These are phyloP conservation scores for Alternaria panax DNA, from an alignment of 2,329 filamentous ascomycete genomes.

Conservation along the genomic window DNA sequence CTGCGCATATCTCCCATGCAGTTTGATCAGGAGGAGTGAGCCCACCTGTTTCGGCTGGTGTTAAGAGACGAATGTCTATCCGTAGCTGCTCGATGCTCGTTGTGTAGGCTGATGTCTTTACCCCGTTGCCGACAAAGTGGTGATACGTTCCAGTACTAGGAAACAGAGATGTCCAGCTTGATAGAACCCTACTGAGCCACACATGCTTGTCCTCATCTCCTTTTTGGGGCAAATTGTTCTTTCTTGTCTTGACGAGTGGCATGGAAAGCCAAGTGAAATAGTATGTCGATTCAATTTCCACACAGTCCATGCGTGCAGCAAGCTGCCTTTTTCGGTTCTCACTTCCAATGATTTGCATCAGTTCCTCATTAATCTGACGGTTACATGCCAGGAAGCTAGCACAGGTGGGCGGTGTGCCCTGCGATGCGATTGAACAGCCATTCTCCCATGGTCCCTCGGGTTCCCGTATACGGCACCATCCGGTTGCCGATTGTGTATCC, in stretches of 20 bases:
- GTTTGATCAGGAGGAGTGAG: conserved; percentile 32
- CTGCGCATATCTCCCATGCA: conserved; percentile 47
- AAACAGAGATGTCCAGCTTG: conserved; percentile 28
- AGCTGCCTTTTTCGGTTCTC: conserved; percentile 26
- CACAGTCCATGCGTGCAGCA: conserved; percentile 39
- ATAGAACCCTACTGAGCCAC: conserved; percentile 11
- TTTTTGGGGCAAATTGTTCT: neutral
- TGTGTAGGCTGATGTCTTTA: conserved; percentile 6
- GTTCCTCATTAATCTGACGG: conserved; percentile 41
- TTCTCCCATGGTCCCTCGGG: conserved; percentile 28
- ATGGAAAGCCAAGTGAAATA: conserved; percentile 44
- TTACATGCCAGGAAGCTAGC: conserved; percentile 40
- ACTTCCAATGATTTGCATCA: conserved; percentile 31
- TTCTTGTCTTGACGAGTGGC: conserved; percentile 36
- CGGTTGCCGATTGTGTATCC: conserved; percentile 28
- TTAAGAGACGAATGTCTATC: conserved; percentile 40
- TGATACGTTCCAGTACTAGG: conserved; percentile 12
- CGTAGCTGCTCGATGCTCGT: conserved; percentile 36
- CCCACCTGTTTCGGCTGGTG: conserved; percentile 25
- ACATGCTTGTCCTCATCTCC: neutral
- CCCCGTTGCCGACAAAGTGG: neutral
- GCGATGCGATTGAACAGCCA: conserved; percentile 36
- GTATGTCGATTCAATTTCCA: conserved; percentile 39
- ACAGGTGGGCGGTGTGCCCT: conserved; percentile 35
- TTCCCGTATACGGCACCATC: conserved; percentile 25